These are phyloP conservation scores for Chaetoceros muelleri DNA, from an alignment of 108 stramenopile genomes.

Conservation along the genomic window DNA sequence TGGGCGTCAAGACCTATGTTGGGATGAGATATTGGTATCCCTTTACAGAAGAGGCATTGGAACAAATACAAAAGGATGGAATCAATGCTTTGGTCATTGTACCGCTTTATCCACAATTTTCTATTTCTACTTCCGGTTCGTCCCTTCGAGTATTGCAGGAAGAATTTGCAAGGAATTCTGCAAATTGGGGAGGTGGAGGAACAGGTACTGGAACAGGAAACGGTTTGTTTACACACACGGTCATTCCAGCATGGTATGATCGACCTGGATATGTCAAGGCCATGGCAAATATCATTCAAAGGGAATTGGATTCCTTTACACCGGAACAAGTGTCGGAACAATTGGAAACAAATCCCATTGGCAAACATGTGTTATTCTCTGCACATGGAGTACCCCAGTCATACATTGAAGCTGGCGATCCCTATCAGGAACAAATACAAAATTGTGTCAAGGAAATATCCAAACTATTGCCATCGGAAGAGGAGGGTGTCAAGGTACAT, in stretches of 20 bases:
- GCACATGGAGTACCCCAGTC: slow-evolving; percentile 95
- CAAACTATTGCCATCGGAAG: slow-evolving; percentile 39
- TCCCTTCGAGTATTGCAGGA: slow-evolving; percentile 89
- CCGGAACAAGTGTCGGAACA: slow-evolving; percentile 56
- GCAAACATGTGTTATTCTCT: slow-evolving; percentile 85
- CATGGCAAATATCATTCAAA: slow-evolving; percentile 72
- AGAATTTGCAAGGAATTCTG: slow-evolving; percentile 62
- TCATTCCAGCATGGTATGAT: slow-evolving; percentile 90
- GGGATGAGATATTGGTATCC: slow-evolving; percentile 99
- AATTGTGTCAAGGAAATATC: slow-evolving; percentile 63
- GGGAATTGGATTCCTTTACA: slow-evolving; percentile 78
- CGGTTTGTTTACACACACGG: slow-evolving; percentile 86
- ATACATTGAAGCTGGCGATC: slow-evolving; percentile 96
- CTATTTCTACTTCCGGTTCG: slow-evolving; percentile 89
- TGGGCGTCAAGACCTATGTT: slow-evolving; percentile 84
- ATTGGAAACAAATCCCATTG: slow-evolving; percentile 31
- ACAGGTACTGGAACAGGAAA: no score
- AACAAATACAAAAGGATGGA: slow-evolving; percentile 64
- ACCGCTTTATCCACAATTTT: slow-evolving; percentile 97
- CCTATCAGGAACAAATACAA: slow-evolving; percentile 90
- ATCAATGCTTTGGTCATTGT: slow-evolving; percentile 85
- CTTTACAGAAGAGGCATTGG: slow-evolving; percentile 90
- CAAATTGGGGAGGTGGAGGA: no score
- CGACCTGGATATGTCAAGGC: slow-evolving; percentile 88
- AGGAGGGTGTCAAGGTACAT: slow-evolving; percentile 68